phyloP scores from a whole-genome alignment of 2,329 filamentous ascomycete genomes.

The Ophiostoma sp. region DNA sequence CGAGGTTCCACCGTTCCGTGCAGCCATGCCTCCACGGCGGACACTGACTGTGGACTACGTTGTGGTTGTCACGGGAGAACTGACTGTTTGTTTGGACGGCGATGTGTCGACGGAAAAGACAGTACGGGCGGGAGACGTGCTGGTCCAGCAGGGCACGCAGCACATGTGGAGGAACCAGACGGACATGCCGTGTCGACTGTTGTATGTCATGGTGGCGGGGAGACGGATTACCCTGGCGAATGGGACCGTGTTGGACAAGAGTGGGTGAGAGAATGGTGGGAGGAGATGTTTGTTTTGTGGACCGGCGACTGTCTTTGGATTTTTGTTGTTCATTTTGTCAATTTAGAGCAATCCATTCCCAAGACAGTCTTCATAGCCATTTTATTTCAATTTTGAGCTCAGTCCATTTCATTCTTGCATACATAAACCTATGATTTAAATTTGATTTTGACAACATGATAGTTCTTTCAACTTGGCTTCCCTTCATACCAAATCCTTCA shows the following conservation, averaged over 20 bases:
- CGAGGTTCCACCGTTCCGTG: not conserved
- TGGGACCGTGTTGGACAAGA: not conserved
- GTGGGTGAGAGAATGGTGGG: not conserved
- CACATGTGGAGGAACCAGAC: constrained; percentile 48
- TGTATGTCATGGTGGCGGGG: constrained; percentile 39
- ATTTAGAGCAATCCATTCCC: too few species aligned
- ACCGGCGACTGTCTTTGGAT: not conserved
- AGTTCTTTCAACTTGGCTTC: too few species aligned
- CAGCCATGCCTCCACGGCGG: not conserved
- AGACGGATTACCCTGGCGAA: not conserved
- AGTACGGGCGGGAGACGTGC: constrained; percentile 40
- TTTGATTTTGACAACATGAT: not conserved
- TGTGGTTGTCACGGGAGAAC: not conserved
- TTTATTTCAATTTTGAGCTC: too few species aligned
- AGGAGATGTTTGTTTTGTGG: not conserved
- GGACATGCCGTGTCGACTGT: constrained; percentile 40
- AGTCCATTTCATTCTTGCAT: too few species aligned
- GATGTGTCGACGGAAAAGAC: constrained; percentile 41
- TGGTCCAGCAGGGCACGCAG: constrained; percentile 46
- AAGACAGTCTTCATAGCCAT: too few species aligned
- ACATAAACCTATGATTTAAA: not conserved
- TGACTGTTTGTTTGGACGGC: not conserved
- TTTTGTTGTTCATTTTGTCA: not conserved
- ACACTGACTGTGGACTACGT: not conserved
- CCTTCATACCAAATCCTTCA: too few species aligned